Base-by-base conservation (phyloP, 306 rosid species). In the Cucurbita maxima region DNA sequence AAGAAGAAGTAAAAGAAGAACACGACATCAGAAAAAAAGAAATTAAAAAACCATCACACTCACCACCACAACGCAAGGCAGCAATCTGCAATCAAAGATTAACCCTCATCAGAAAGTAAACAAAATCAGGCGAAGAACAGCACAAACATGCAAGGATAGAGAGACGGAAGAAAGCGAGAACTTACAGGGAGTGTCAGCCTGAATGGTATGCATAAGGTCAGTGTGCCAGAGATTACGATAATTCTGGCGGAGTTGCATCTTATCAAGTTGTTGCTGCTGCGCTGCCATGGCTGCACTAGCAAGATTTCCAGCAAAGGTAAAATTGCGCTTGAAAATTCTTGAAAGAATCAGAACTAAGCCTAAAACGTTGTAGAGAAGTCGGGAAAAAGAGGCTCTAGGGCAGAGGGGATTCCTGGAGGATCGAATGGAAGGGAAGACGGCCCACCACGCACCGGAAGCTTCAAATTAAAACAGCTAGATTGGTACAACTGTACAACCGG, bases 221-320 rank as follows among this genome's bases (percentile, higher is more conserved):
- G 92, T 44, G 86, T 91, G 97, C 97, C 96, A 87, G 85, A 91
- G 69, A 84, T 91, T 91, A 22, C 97, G 92, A 77, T 68, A 91
- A 66, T 45, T 86, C 86, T 91, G 89, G 58, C 97, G 91, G 45
- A 79, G 58, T 88, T 91, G 91, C 97, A 91, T 82, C 96, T 88
- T 91, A 22, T 88, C 96, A 5, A 88, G 73, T 55, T 84, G 76
- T 57, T 55, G 76, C 61, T 56, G 76, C 86, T 86, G 89, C 67
- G 84, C 82, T 70, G 92, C 84, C 97, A 88, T 90, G 77, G 55
- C 84, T 51, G 40, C 1, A 47, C 20, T 18, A 40, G 37, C 18
- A 55, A 22, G 51, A 72, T 53, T 50, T 71, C 10, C 51, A 72
- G 41, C n/a, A 62, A 72, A 53, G 37, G 54, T 14, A 30, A 25